A percentile compares a stretch with the other conserved stretches of the same genome.
These are phyloP conservation scores for Moringa oleifera DNA, from an alignment of 345 rosid species.

Conservation along the genomic window DNA sequence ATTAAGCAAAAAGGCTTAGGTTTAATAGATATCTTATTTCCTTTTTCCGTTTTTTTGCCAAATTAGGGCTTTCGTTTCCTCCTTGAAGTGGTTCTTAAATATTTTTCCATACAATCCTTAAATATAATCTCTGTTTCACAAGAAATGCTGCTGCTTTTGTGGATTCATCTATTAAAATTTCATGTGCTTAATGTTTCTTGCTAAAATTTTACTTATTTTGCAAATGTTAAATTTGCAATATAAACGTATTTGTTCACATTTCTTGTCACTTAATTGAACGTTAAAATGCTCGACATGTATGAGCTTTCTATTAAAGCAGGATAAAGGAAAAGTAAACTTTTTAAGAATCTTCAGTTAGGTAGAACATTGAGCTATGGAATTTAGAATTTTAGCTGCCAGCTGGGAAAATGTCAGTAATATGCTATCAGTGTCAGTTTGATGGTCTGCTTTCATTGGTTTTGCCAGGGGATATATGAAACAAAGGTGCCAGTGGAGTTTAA, in stretches of 20 bases:
- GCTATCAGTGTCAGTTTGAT: not conserved
- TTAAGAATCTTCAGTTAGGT: too few species aligned
- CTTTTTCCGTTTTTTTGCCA: not conserved
- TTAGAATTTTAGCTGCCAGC: not conserved
- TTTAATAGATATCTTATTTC: not conserved
- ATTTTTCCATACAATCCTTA: too few species aligned
- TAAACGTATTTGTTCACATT: too few species aligned
- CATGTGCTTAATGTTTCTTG: too few species aligned
- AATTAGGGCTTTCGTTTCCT: too few species aligned
- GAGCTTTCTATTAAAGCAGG: not conserved
- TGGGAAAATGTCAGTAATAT: not conserved
- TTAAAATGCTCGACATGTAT: not conserved
- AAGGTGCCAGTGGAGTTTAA: conserved; percentile 73
- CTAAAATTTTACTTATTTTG: too few species aligned
- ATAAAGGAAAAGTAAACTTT: not conserved
- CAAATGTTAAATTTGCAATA: too few species aligned
- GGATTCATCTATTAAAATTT: too few species aligned
- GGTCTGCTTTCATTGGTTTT: conserved; percentile 18
- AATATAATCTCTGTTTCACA: too few species aligned
- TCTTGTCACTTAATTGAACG: not conserved
- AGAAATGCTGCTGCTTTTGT: too few species aligned
- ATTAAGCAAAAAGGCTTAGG: too few species aligned
- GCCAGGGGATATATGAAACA: conserved; percentile 87
- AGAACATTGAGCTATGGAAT: not conserved
- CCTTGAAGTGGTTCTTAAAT: too few species aligned